Base-by-base conservation (phyloP, 1,284 basidiomycete species). In the Peniophora sp. region DNA sequence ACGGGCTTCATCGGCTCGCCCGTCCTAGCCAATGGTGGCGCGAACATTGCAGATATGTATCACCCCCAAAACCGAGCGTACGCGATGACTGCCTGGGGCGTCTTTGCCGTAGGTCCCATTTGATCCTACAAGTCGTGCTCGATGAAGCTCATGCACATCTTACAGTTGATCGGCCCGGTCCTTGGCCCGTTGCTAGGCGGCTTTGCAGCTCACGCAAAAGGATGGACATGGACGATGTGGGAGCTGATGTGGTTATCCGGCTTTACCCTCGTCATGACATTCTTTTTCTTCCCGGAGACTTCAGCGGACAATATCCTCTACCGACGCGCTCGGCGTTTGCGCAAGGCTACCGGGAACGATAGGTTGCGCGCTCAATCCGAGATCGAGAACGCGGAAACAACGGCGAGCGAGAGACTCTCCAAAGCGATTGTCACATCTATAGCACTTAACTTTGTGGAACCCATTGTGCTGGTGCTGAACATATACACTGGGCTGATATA, bases 161-260 rank as follows among this genome's bases (percentile, higher is more conserved):
- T n/a, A 6, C 20, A 45, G 44, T 76, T 79, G 47, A 73, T 72
- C 2, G 76, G 74, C 11, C 74, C 74, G 6, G 68, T 69, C 25
- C 55, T 63, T 16, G 61, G 60, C 8, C 79, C 79, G 0, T 71
- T 81, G 52, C 68, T 81, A 11, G 70, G 74, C 8, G 77, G 80
- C 1, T 69, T 68, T 52, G 63, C 64, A 1, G 64, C 62, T 2
- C 59, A 67, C 48, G 59, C 56, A 1, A 57, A 68, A 22, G 58
- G 60, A 25, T 82, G 74, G 73, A 63, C 71, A 5, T 81, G 78
- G 78, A 65, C 76, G 17, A 79, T 74, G 60, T 81, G 77, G 73
- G 71, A 78, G 44, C 63, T 79, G 43, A 68, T 77, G 22, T 74
- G 75, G 56, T 77, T 83, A 50, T 59, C 73, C 5, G 70, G 68